A percentile compares a stretch with the other conserved stretches of the same genome.
Conservation (phyloP, 73 alveolate species). For the Durusdinium trenchii region DNA sequence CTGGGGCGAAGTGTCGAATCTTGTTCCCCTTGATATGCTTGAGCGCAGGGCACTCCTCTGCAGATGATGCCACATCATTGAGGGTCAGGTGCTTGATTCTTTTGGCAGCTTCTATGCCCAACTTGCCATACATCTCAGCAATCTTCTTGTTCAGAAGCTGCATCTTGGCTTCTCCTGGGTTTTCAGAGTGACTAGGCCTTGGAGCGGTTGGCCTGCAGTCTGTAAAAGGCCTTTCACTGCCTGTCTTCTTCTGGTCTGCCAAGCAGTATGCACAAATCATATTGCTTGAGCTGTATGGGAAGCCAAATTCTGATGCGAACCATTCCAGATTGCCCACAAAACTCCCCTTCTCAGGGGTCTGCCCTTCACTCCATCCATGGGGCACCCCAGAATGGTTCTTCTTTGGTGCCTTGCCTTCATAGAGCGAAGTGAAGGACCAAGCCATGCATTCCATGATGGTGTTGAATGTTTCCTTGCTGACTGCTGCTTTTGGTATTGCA, state of each 20-base stretch:
- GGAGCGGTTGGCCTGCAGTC: background rate
- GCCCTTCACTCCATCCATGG: background rate
- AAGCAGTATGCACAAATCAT: background rate
- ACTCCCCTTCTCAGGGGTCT: background rate
- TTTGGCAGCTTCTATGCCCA: background rate
- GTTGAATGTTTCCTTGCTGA: background rate
- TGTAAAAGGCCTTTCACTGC: background rate
- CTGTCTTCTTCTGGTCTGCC: background rate
- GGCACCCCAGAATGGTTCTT: background rate
- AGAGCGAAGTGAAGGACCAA: background rate
- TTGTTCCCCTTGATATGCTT: background rate
- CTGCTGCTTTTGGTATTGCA: conserved; percentile 8
- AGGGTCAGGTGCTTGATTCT: background rate
- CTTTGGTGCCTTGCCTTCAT: background rate
- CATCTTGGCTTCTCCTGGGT: background rate
- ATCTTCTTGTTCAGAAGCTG: background rate
- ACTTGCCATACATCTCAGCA: background rate
- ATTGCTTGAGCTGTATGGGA: background rate
- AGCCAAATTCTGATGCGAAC: background rate
- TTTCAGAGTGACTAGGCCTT: background rate
- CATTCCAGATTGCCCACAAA: background rate
- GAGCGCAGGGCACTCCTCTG: background rate
- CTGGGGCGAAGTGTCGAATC: background rate
- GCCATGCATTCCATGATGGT: background rate
- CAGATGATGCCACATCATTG: background rate